These are phyloP conservation scores for Scutellaria galericulata DNA, from an alignment of 257 asterid genomes.

Conservation along the genomic window DNA sequence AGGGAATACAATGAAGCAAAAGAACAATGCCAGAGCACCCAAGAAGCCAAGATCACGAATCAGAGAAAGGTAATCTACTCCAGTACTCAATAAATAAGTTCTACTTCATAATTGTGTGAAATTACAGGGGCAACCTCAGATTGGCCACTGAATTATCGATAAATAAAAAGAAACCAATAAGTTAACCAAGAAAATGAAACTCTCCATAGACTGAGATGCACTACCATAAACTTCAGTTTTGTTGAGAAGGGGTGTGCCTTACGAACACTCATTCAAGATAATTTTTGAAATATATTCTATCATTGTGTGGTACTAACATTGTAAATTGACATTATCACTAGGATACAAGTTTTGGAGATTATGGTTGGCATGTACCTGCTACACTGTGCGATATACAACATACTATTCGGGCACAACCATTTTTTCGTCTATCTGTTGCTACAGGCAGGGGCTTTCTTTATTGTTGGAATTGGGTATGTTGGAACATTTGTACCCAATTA, in stretches of 20 bases:
- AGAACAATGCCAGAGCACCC: conserved; percentile 43
- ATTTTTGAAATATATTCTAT: neutral
- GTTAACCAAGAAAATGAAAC: conserved; percentile 16
- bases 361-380: conserved; percentile 76
- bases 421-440: conserved; percentile 76
- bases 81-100: conserved; percentile 8
- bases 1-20: conserved; percentile 70
- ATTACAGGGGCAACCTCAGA: neutral
- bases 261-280: conserved; percentile 2
- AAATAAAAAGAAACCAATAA: neutral
- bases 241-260: neutral
- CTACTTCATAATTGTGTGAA: conserved; percentile 3
- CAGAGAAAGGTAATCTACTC: conserved; percentile 59
- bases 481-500: conserved; percentile 78
- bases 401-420: conserved; percentile 65
- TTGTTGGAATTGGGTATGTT: conserved; percentile 65
- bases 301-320: conserved; percentile 35
- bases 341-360: conserved; percentile 77
- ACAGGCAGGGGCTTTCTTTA: conserved; percentile 83
- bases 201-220: neutral
- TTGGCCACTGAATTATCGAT: conserved; percentile 1
- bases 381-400: conserved; percentile 80
- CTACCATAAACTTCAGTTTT: conserved; percentile 9
- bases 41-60: conserved; percentile 59
- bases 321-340: conserved; percentile 39